These are phyloP conservation scores for Smittium mucronatum DNA, from an alignment of 371 early-diverging fungal genomes.

Conservation along the genomic window DNA sequence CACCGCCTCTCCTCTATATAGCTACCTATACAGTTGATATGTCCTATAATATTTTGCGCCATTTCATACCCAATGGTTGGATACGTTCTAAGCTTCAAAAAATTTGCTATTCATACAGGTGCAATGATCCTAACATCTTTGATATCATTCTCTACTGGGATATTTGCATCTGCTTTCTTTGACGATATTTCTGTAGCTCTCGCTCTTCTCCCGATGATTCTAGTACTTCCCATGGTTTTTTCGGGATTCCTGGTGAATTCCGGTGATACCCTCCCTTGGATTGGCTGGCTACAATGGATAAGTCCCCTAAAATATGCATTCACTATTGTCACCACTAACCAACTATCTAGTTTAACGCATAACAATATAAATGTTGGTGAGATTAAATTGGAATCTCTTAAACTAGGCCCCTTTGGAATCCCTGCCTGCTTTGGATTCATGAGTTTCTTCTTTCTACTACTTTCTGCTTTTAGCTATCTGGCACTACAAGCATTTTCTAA, in stretches of 20 bases:
- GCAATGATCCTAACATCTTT: constrained; percentile 18
- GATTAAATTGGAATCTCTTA: constrained; percentile 14
- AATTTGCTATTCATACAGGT: constrained; percentile 34
- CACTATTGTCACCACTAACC: constrained; percentile 39
- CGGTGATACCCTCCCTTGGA: constrained; percentile 39
- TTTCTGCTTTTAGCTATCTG: constrained; percentile 19
- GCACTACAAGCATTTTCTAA: constrained; percentile 9
- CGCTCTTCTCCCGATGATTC: constrained; percentile 35
- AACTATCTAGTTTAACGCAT: constrained; percentile 23
- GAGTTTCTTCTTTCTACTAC: constrained; percentile 13
- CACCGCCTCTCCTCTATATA: too few species aligned
- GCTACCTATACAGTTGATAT: constrained; percentile 37
- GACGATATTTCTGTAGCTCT: constrained; percentile 31
- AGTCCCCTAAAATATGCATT: constrained; percentile 52
- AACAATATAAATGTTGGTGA: constrained; percentile 24
- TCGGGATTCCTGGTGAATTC: constrained; percentile 48
- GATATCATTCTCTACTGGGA: constrained; percentile 37
- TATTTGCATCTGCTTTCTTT: constrained; percentile 38
- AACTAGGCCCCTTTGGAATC: constrained; percentile 27
- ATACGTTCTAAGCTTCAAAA: constrained; percentile 24
- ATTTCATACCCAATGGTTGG: constrained; percentile 45
- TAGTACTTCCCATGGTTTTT: constrained; percentile 37
- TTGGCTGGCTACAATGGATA: constrained; percentile 46
- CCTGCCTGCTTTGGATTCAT: constrained; percentile 22
- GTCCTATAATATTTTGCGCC: constrained; percentile 32